Base-by-base conservation (phyloP, 1,284 basidiomycete species). In the Fistulina hepatica region DNA sequence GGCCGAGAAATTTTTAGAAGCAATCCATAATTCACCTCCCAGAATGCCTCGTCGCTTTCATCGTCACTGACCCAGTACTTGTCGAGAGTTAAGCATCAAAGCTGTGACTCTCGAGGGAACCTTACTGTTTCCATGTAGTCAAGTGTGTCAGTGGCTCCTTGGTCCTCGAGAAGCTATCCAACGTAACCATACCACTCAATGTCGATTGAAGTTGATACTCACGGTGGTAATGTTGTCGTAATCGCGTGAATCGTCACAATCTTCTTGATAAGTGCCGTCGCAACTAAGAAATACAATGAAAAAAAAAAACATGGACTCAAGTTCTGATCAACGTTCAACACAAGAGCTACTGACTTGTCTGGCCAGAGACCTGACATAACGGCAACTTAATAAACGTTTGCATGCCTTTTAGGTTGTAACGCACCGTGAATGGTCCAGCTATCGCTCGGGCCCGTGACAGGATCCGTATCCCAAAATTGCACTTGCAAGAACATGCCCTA, bases 401-500 rank as follows among this genome's bases (percentile, higher is more conserved):
- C n/a, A 25, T 21, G 21, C 4, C 15, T 41, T 9, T 13, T 24
- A 21, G 6, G 5, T 11, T 3, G 12, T 17, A 7, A 45, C 67
- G 33, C 44, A 75, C 81, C 81, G 39, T 83, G 81, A 45, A 84
- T 80, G 1, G 80, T 81, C 81, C 82, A 85, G 47, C 73, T 79
- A 51, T 79, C 49, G 7, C 49, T 52, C 13, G 83, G 80, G 3
- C 80, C 79, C 19, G 73, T 76, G 1, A 71, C 57, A 1, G 82
- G 76, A 39, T 71, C 45, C 2, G 67, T 67, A 45, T 79, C 76
- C 74, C 77, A 80, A 52, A 77, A 75, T 72, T 76, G n/a, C n/a
- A n/a, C n/a, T n/a, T n/a, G n/a, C n/a, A n/a, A n/a, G n/a, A n/a
- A n/a, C n/a, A n/a, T n/a, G n/a, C n/a, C n/a, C n/a, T n/a, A n/a